These are phyloP conservation scores for Yamadazyma dendronema DNA, from an alignment of 1,139 yeast species.

Conservation along the genomic window DNA sequence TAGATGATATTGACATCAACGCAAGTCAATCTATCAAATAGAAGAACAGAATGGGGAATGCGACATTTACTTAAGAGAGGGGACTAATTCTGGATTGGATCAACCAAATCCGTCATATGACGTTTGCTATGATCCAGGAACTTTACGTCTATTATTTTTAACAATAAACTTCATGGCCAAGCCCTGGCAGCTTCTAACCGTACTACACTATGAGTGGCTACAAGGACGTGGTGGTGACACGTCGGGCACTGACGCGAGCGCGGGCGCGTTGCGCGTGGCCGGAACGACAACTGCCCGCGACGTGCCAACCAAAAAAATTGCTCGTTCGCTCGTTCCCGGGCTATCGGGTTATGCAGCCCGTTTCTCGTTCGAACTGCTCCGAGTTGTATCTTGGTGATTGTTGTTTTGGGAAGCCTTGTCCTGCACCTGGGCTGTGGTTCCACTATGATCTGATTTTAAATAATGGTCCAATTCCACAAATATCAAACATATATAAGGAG, in stretches of 20 bases:
- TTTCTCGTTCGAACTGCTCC: no score
- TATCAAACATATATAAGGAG: conserved; percentile 2
- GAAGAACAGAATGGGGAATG: no score
- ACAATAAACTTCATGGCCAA: not conserved
- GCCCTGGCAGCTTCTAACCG: not conserved
- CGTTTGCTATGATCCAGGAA: conserved; percentile 1
- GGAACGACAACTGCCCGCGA: not conserved
- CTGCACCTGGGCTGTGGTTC: conserved; percentile 8
- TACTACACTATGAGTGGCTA: conserved; percentile 1
- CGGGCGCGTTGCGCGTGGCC: not conserved
- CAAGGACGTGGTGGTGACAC: not conserved
- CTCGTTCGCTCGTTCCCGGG: no score
- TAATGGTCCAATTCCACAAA: conserved; percentile 1
- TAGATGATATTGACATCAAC: no score
- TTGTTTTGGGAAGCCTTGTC: not conserved
- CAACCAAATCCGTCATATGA: no score
- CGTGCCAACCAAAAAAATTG: no score
- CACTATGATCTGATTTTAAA: conserved; percentile 7
- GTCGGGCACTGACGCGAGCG: not conserved
- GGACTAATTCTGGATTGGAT: no score
- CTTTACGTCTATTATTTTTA: not conserved
- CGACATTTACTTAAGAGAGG: no score
- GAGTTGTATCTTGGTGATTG: not conserved
- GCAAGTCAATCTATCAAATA: no score
- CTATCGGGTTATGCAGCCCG: no score